phyloP scores from a whole-genome alignment of 108 stramenopile genomes.

The Epipyxis sp. region DNA sequence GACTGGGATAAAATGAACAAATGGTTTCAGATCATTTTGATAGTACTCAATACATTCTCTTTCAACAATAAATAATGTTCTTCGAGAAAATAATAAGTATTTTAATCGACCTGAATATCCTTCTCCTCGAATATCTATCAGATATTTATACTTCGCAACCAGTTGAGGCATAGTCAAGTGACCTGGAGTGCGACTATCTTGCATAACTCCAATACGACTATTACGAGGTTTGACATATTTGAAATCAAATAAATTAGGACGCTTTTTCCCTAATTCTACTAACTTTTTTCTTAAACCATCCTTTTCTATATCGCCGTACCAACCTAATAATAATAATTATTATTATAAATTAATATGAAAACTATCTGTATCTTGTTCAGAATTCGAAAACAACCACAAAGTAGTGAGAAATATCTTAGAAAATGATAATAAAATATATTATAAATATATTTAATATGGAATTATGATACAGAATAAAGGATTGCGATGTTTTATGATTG shows the following conservation, averaged over 20 bases:
- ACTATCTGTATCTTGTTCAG: too few species aligned
- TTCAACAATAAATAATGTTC: neutral
- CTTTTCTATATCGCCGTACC: too few species aligned
- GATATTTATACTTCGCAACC: neutral
- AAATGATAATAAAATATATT: too few species aligned
- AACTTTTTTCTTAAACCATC: too few species aligned
- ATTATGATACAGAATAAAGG: too few species aligned
- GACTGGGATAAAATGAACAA: slow-evolving; percentile 10
- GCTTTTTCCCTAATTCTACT: neutral
- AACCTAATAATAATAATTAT: too few species aligned
- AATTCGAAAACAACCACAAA: too few species aligned
- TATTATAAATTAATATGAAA: too few species aligned
- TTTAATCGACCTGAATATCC: neutral
- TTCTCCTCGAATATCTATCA: neutral
- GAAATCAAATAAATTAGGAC: neutral
- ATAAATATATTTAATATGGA: too few species aligned
- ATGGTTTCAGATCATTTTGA: neutral
- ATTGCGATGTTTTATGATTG: too few species aligned
- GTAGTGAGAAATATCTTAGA: too few species aligned
- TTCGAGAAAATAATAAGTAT: neutral
- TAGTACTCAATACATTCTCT: neutral
- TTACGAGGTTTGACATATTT: neutral
- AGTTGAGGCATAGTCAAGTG: neutral
- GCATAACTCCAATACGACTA: too few species aligned
- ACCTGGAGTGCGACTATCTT: neutral